A percentile compares a stretch with the other conserved stretches of the same genome.
phyloP scores from a whole-genome alignment of 257 asterid species.

The Plectranthus barbatus region DNA sequence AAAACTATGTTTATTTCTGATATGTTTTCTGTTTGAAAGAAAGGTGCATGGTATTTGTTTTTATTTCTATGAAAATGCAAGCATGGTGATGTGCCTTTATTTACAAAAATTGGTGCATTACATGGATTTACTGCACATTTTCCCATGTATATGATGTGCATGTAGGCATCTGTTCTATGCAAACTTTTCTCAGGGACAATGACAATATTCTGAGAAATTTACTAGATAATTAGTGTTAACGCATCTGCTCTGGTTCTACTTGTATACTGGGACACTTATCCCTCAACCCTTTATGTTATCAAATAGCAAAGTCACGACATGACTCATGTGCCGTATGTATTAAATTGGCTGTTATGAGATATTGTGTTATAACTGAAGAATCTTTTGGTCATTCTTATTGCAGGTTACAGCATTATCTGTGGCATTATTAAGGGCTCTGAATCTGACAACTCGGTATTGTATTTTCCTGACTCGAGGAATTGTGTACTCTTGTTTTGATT shows the following conservation, averaged over 20 bases:
- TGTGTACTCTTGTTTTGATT: not conserved
- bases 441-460: constrained; percentile 65
- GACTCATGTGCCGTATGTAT: not conserved
- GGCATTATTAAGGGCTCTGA: constrained; percentile 82
- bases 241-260: not conserved
- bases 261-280: not conserved
- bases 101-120: no score
- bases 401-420: constrained; percentile 92
- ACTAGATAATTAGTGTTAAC: not conserved
- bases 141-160: no score
- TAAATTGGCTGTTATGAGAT: not conserved
- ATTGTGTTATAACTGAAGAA: constrained; percentile 5
- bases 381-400: constrained; percentile 20
- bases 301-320: not conserved
- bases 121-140: no score
- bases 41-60: no score
- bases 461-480: constrained; percentile 3
- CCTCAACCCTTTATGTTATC: not conserved
- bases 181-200: not conserved
- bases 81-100: no score
- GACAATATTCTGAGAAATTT: not conserved
- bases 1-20: no score
- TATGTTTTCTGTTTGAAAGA: no score
- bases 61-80: no score
- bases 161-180: not conserved